These are phyloP conservation scores for Pythium insidiosum DNA, from an alignment of 352 stramenopile species.

Conservation along the genomic window DNA sequence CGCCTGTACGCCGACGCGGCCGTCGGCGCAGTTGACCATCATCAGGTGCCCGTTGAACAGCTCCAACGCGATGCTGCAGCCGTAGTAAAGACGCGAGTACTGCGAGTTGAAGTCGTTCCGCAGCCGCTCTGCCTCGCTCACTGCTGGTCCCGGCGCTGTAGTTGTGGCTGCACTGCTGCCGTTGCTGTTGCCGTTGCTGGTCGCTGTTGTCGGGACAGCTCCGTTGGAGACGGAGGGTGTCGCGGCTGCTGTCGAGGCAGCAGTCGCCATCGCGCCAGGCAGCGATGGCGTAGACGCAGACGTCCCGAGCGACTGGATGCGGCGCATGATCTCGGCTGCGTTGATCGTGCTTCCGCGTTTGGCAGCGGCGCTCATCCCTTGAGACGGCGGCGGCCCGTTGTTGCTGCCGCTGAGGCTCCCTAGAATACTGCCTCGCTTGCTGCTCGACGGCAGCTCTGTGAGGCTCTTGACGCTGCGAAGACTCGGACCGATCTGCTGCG, in stretches of 20 bases:
- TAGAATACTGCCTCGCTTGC: neutral
- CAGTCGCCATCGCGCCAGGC: too few relatives aligned
- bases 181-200: neutral
- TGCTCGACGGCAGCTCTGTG: constrained; percentile 21
- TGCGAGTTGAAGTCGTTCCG: constrained; percentile 74
- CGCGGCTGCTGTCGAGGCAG: too few relatives aligned
- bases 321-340: constrained; percentile 36
- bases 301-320: constrained; percentile 40
- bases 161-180: neutral
- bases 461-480: constrained; percentile 26
- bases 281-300: constrained; percentile 27
- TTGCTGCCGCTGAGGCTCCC: neutral
- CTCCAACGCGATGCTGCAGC: constrained; percentile 59
- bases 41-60: constrained; percentile 71
- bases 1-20: constrained; percentile 47
- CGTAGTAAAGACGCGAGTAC: constrained; percentile 46
- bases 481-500: too few relatives aligned
- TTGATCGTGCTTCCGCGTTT: constrained; percentile 13
- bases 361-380: neutral
- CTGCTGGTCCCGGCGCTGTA: neutral
- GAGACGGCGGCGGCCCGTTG: neutral
- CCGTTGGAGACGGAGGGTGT: too few relatives aligned
- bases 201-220: too few relatives aligned
- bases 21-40: constrained; percentile 56
- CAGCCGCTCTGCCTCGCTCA: constrained; percentile 43